Evolutionary conservation across 495 filamentous ascomycete species (phyloP), one percentile per base, ranked within the genome.

Genomic region (Rusavskia elegans): DNA sequence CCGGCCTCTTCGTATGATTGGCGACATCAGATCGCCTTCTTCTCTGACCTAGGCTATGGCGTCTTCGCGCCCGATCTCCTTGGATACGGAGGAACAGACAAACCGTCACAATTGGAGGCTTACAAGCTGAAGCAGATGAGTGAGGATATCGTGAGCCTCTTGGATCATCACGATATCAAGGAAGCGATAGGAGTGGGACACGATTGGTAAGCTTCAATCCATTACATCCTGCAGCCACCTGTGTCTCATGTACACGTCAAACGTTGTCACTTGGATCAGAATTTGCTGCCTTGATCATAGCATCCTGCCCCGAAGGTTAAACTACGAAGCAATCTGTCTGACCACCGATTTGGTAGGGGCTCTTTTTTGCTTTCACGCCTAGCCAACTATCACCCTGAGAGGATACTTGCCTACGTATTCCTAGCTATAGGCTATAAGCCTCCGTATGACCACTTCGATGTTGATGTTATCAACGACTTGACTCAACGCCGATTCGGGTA

Each of bases 21-120:
- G 71, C 57, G 61, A n/a, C 59, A 67, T 45, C 66, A 68, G 39
- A 62, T 71, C 23, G 16, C 40, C 21, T 55, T 57, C 50, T 64
- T 72, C 44, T 36, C 56, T 7, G 23, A 39, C 2, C 9, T 25
- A 1, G 70, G 71, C 21, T 71, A 66, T 50, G 68, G 69, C 5
- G 50, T 72, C 49, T 42, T 74, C 11, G 68, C 58, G 4, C 71
- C 71, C 8, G 71, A 74, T 57, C 55, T 67, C 16, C 64, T 74
- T 3, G 71, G 71, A 13, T 74, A 68, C 48, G 69, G 70, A 8
- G 69, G 59, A 9, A 67, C 66, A 8, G 61, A 62, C 49, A 71
- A 70, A 55, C 71, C 70, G 6, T 50, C 27, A 17, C 55, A 57
- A 1, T 9, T 60, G 16, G 56, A 59, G 19, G 54, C 51, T 14